Evolutionary conservation across 129 eudicot species (phyloP).

Genomic region (Flaveria robusta): DNA sequence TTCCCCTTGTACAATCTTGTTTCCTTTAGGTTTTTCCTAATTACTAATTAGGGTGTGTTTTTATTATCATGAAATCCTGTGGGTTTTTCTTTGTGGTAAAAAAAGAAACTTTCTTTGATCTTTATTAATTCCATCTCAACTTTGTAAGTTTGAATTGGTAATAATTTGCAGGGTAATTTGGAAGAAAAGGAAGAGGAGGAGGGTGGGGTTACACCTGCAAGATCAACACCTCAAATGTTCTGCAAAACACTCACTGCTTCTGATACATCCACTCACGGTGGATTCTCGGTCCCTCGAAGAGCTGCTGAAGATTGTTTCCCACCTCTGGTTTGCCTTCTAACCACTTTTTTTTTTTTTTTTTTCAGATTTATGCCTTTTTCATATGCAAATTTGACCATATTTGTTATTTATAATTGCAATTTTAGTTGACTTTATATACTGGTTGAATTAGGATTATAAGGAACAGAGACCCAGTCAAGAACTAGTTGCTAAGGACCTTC

Average conservation of each 20-base stretch:
- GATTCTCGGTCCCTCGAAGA: slow-evolving; percentile 93
- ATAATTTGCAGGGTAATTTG: slow-evolving; percentile 43
- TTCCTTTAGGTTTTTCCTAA: slow-evolving; percentile 21
- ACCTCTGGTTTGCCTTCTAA: slow-evolving; percentile 54
- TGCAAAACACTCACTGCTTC: slow-evolving; percentile 97
- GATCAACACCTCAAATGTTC: slow-evolving; percentile 89
- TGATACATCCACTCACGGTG: slow-evolving; percentile 96
- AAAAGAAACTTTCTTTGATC: slow-evolving; percentile 8
- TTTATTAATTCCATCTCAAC: neutral
- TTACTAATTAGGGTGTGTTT: slow-evolving; percentile 23
- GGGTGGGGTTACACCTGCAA: slow-evolving; percentile 44
- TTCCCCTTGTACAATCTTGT: slow-evolving; percentile 18
- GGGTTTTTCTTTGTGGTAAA: slow-evolving; percentile 3
- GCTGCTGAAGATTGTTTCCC: slow-evolving; percentile 92
- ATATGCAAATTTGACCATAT: slow-evolving; percentile 9
- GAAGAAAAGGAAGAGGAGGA: slow-evolving; percentile 62
- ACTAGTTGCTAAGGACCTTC: slow-evolving; percentile 87
- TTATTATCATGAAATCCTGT: slow-evolving; percentile 20
- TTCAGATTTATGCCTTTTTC: neutral
- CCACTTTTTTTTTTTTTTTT: slow-evolving; percentile 4
- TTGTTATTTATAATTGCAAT: neutral
- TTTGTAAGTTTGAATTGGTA: slow-evolving; percentile 26
- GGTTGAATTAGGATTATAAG: slow-evolving; percentile 63
- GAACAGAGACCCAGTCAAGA: slow-evolving; percentile 97
- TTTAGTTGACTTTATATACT: slow-evolving; percentile 12